A percentile compares a stretch with the other conserved stretches of the same genome.
phyloP scores from a whole-genome alignment of 2,329 filamentous ascomycete genomes.

The Talaromyces rugulosus region DNA sequence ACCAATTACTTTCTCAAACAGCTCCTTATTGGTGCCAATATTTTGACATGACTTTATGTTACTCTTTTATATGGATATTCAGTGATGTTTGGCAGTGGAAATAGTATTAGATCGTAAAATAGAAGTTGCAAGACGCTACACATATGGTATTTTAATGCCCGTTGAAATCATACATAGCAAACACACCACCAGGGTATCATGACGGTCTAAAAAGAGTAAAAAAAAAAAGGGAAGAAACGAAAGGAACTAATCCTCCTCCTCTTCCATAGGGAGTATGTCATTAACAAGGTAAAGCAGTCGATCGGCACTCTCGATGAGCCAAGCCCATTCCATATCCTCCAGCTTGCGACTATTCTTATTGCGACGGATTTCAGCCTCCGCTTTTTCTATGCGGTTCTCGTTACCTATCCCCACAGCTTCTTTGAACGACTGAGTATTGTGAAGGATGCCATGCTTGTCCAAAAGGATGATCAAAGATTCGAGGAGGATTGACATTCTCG shows the following conservation, averaged over 20 bases:
- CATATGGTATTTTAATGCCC: background rate
- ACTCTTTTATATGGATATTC: background rate
- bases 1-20: background rate
- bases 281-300: constrained; percentile 35
- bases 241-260: constrained; percentile 1
- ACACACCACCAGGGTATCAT: background rate
- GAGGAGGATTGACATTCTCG: constrained; percentile 65
- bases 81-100: background rate
- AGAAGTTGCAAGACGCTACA: background rate
- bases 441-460: constrained; percentile 29
- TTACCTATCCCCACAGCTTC: constrained; percentile 52
- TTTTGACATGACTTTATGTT: background rate
- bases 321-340: constrained; percentile 33
- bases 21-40: background rate
- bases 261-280: constrained; percentile 21
- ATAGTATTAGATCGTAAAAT: background rate
- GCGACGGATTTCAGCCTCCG: constrained; percentile 41
- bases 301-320: constrained; percentile 39
- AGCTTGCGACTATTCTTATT: constrained; percentile 36
- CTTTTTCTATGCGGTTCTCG: constrained; percentile 43
- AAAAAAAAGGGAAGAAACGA: background rate
- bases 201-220: background rate
- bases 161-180: background rate
- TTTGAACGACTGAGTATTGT: constrained; percentile 34
- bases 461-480: constrained; percentile 61